Evolutionary conservation across 208 protist genomes (phyloP), one percentile per base, ranked within the genome.

Genomic region (Wallacemonas collosoma): DNA sequence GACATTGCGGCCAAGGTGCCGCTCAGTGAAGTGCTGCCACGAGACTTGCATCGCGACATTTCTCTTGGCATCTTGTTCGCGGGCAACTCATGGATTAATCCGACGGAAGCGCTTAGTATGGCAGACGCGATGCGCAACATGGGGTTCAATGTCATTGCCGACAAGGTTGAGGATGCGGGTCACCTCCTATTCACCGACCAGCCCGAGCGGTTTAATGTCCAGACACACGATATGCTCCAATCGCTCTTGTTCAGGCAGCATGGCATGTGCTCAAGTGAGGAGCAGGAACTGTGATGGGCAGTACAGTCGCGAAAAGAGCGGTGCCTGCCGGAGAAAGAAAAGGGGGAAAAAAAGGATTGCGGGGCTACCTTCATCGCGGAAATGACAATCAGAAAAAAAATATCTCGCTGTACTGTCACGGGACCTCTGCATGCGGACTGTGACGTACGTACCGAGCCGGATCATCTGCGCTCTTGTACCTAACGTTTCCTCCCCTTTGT

Each of bases 131-230:
- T 92, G 87, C 58, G 47, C 3, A 58, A 1, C 8, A 53, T 56
- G 11, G 83, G 87, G 26, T 80, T 74, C 64, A n/a, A 26, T 12
- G 73, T 83, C 39, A 44, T 61, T 43, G 56, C 74, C 5, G 75
- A 84, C 63, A 84, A 74, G 7, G 75, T 92, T 7, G 67, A 71
- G n/a, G 70, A 72, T 7, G 83, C 81, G 1, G 77, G 83, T 1
- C 87, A 92, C 61, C 83, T 89, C 26, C 66, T 92, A 14, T 88
- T 89, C 68, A 84, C 79, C 6, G 83, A 92, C 48, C 75, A 87
- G 45, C 75, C 73, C 0, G 17, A 7, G 0, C 73, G 70, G 26
- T 89, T 92, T 71, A 89, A 92, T 67, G 50, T 54, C 26, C 72
- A 77, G 55, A 63, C 73, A 26, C 15, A 68, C 14, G 44, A 44